A percentile compares a stretch with the other conserved stretches of the same genome.
phyloP scores from a whole-genome alignment of 2,329 filamentous ascomycete species.

The Ophiostoma montium region DNA sequence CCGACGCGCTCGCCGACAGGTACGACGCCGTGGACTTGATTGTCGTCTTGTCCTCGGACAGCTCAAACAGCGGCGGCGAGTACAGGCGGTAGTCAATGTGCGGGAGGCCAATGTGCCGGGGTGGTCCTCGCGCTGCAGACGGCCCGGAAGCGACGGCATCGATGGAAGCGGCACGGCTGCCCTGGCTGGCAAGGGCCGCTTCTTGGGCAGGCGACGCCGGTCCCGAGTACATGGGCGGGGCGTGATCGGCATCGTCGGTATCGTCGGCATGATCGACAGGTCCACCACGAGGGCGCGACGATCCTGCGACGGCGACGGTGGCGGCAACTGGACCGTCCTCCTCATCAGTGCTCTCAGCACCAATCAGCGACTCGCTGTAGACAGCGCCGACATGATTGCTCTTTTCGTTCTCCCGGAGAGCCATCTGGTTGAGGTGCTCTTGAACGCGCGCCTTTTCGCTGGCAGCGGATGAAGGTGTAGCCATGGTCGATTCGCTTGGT shows the following conservation, averaged over 20 bases:
- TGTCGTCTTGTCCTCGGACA: conserved; percentile 33
- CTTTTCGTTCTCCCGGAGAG: not conserved
- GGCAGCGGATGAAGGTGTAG: not conserved
- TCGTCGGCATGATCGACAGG: not conserved
- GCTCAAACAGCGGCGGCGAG: conserved; percentile 34
- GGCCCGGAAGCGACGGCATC: conserved; percentile 2
- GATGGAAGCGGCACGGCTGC: conserved; percentile 4
- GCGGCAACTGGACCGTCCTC: not conserved
- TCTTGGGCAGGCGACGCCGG: conserved; percentile 14
- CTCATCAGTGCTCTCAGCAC: conserved; percentile 1
- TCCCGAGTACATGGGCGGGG: conserved; percentile 22
- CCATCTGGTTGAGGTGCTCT: not conserved
- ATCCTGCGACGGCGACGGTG: too few species aligned
- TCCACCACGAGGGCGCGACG: not conserved
- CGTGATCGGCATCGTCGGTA: not conserved
- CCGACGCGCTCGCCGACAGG: conserved; percentile 30
- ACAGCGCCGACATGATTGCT: not conserved
- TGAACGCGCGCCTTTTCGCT: not conserved
- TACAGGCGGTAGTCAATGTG: conserved; percentile 38
- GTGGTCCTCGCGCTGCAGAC: conserved; percentile 15
- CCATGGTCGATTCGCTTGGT: not conserved
- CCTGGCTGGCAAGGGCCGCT: conserved; percentile 11
- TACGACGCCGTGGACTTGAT: conserved; percentile 34
- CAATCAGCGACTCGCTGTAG: conserved; percentile 3
- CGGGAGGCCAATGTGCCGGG: conserved; percentile 33